Evolutionary conservation across 108 stramenopile genomes (phyloP).

Genomic region (Skeletonema costatum): DNA sequence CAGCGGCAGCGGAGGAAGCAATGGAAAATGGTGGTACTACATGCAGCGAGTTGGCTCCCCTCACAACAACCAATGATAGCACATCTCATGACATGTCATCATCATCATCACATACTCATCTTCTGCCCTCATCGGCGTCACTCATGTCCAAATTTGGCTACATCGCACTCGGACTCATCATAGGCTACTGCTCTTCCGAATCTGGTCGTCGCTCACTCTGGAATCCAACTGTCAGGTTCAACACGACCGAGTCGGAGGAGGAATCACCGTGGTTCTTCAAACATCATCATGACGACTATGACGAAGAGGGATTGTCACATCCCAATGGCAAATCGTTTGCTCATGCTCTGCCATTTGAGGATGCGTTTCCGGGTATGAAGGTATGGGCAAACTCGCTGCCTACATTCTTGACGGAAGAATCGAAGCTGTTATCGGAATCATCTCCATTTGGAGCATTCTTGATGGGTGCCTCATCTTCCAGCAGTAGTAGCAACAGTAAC

Average conservation of each 20-base stretch:
- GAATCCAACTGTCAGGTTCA: slow-evolving; percentile 1
- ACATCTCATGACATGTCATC: too few species aligned
- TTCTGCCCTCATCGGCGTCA: neutral
- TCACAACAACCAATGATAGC: neutral
- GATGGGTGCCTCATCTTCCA: neutral
- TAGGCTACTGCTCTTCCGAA: slow-evolving; percentile 8
- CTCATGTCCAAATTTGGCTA: slow-evolving; percentile 2
- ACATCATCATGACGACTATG: neutral
- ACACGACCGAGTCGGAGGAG: neutral
- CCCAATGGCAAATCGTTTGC: slow-evolving; percentile 15
- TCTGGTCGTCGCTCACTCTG: neutral
- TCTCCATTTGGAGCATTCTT: neutral
- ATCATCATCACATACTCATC: too few species aligned
- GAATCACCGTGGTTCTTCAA: neutral
- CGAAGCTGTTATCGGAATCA: neutral
- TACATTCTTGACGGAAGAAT: neutral
- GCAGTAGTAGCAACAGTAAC: neutral
- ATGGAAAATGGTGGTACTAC: neutral
- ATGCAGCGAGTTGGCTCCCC: neutral
- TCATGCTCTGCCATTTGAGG: slow-evolving; percentile 32
- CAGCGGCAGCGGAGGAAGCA: neutral
- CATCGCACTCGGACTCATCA: slow-evolving; percentile 14
- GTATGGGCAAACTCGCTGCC: neutral
- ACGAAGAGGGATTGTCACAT: neutral
- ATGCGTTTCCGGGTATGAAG: slow-evolving; percentile 3